These are phyloP conservation scores for Cetraspora pellucida DNA, from an alignment of 192 early-diverging fungal genomes.

Conservation along the genomic window DNA sequence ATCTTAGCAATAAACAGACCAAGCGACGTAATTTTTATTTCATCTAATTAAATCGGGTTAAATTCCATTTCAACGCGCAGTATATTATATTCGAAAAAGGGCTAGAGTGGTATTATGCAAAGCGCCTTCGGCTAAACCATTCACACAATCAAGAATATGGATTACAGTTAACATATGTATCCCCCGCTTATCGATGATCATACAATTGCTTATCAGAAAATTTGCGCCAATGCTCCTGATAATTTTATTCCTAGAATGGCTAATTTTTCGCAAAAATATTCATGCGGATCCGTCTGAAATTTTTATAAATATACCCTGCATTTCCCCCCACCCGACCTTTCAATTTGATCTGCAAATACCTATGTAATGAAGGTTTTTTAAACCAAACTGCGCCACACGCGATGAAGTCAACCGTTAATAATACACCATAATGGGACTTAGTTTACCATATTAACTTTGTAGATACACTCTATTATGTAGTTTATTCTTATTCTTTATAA, in stretches of 20 bases:
- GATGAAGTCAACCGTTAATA: not conserved
- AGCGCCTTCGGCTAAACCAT: too few relatives aligned
- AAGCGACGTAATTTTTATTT: too few relatives aligned
- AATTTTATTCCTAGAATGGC: not conserved
- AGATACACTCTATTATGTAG: not conserved
- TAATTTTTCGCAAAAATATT: constrained; percentile 9
- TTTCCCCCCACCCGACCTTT: not conserved
- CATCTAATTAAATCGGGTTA: not conserved
- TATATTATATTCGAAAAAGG: not conserved
- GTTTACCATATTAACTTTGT: not conserved
- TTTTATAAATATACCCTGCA: constrained; percentile 9
- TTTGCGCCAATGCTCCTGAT: constrained; percentile 6
- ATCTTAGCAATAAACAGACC: too few relatives aligned
- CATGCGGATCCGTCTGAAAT: constrained; percentile 18
- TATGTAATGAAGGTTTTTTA: not conserved
- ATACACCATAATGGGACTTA: not conserved
- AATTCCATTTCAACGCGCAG: not conserved
- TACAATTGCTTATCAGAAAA: too few relatives aligned
- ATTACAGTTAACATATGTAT: not conserved
- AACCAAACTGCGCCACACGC: not conserved
- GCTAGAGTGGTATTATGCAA: too few relatives aligned
- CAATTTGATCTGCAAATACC: constrained; percentile 10
- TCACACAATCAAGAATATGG: too few relatives aligned
- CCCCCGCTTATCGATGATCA: not conserved
- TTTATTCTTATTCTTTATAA: too few relatives aligned